Evolutionary conservation across 768 basidiomycete species (phyloP), one percentile per base, ranked within the genome.

Genomic region (Amanita rubescens): DNA sequence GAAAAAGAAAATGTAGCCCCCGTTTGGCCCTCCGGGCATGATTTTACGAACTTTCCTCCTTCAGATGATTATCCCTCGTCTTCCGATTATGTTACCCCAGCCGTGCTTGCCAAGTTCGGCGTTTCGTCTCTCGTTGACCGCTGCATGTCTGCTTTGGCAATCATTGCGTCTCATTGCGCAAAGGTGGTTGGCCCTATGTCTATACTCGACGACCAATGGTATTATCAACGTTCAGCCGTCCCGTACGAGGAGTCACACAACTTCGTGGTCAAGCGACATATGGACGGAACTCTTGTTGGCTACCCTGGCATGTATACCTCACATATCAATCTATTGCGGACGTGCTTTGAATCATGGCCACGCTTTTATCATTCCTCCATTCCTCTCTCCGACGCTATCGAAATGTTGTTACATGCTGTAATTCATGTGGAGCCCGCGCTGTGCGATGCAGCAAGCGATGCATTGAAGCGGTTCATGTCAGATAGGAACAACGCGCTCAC

Each of bases 191-290:
- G 87, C 1, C 69, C 74, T 34, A 88, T 94, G 84, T 83, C 85
- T 14, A 73, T 94, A 27, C 84, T 92, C 53, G 93, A 96, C 54
- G 87, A 94, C 7, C 86, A 90, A 59, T 91, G 86, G 85, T 77
- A 81, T 0, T 72, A 78, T 49, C 73, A 79, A 17, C 80, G 83
- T 43, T 67, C 84, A 46, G 78, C 75, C 57, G 74, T 76, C 1
- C 65, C 79, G 0, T 80, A 83, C 62, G 84, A 92, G 58, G 88
- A 94, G 61, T 72, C 81, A 2, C 81, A 84, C 59, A 85, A 80
- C 59, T 78, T 76, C 47, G 67, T 85, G 46, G 75, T 88, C 17
- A 79, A 87, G 33, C 79, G 82, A 22, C 90, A 92, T 63, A 69
- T 75, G 0, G 84, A 86, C 61, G 79, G 69, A 30, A 72, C 77